These are phyloP conservation scores for Aspergillus nomiae DNA, from an alignment of 2,329 filamentous ascomycete genomes.

Conservation along the genomic window DNA sequence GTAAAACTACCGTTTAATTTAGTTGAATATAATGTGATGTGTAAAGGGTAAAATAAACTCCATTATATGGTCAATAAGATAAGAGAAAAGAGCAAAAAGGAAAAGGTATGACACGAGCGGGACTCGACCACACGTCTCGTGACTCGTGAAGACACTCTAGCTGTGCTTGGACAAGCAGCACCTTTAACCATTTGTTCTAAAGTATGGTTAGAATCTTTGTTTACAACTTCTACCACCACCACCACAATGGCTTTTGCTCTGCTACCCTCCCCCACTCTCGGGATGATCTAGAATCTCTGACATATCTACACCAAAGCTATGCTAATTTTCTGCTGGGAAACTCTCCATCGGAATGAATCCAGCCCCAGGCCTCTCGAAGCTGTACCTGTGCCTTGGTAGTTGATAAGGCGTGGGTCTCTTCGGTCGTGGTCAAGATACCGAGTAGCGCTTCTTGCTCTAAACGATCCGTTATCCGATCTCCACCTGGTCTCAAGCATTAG, in stretches of 20 bases:
- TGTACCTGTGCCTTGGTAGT: conserved; percentile 8
- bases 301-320: background rate
- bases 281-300: background rate
- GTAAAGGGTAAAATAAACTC: no score
- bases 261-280: background rate
- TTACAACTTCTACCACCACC: background rate
- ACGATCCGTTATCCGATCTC: conserved; percentile 9
- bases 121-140: background rate
- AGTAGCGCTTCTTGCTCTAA: conserved; percentile 13
- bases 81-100: background rate
- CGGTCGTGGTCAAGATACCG: conserved; percentile 8
- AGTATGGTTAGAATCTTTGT: no score
- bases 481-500: conserved; percentile 1
- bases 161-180: background rate
- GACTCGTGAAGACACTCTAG: background rate
- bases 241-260: background rate
- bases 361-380: conserved; percentile 12
- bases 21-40: background rate
- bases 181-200: background rate
- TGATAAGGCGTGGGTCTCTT: conserved; percentile 11
- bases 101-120: background rate
- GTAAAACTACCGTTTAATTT: no score
- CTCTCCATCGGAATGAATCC: background rate
- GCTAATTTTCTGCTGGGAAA: background rate
- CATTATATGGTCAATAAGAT: background rate